phyloP scores from a whole-genome alignment of 1,284 basidiomycete species.

The Golubevia sp. region DNA sequence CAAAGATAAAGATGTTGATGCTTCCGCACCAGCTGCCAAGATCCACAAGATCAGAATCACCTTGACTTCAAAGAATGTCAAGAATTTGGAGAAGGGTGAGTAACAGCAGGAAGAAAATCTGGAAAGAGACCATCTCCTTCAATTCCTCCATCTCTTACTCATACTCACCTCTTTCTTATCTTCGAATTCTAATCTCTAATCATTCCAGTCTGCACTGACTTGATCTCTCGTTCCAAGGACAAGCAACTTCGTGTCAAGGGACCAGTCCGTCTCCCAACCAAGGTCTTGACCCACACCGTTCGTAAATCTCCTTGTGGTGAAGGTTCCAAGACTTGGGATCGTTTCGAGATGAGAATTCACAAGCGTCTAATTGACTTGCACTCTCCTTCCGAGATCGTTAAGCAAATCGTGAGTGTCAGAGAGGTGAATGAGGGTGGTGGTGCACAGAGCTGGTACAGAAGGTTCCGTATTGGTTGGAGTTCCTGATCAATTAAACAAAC shows the following conservation, averaged over 20 bases:
- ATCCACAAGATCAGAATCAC: conserved; percentile 99
- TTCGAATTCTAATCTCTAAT: neutral
- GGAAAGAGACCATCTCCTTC: neutral
- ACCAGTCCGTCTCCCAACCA: conserved; percentile 97
- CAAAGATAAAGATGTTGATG: conserved; percentile 83
- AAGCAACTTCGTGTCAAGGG: conserved; percentile 99
- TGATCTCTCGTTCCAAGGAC: conserved; percentile 99
- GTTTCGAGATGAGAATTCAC: conserved; percentile 99
- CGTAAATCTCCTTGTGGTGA: conserved; percentile 81
- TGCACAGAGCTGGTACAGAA: neutral
- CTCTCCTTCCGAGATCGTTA: conserved; percentile 98
- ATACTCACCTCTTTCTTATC: neutral
- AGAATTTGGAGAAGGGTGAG: conserved; percentile 97
- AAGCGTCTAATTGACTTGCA: conserved; percentile 99
- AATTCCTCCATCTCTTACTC: conserved; percentile 1
- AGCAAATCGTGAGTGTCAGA: conserved; percentile 85
- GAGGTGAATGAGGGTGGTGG: neutral
- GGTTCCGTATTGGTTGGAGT: too few species aligned
- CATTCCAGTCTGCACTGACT: conserved; percentile 81
- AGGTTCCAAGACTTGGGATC: conserved; percentile 99
- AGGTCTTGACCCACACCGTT: conserved; percentile 97
- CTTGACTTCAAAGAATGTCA: conserved; percentile 95
- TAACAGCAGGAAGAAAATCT: conserved; percentile 9
- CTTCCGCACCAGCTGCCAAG: conserved; percentile 80
- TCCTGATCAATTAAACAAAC: too few species aligned